These are phyloP conservation scores for Eruca vesicaria DNA, from an alignment of 441 rosid genomes.

Conservation along the genomic window DNA sequence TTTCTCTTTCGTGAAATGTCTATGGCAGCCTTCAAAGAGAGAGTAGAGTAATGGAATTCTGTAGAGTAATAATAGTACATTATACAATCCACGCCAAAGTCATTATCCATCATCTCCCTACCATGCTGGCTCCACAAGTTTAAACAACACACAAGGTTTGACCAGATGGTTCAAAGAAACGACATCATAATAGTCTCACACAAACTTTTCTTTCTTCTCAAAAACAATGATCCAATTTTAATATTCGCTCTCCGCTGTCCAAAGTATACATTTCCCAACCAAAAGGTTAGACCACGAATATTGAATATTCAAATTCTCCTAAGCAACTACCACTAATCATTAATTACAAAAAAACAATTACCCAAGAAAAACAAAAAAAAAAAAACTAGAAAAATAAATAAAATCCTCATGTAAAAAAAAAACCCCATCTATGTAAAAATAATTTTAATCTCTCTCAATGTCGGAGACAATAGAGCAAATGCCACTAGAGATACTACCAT, in stretches of 20 bases:
- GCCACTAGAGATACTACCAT: slow-evolving; percentile 73
- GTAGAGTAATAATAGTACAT: background rate
- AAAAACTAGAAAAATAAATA: background rate
- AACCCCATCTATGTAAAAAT: background rate
- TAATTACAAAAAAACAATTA: background rate
- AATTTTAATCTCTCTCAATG: slow-evolving; percentile 31
- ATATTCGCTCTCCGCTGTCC: slow-evolving; percentile 26
- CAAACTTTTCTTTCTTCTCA: background rate
- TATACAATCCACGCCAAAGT: background rate
- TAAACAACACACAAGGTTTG: slow-evolving; percentile 6
- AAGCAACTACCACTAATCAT: slow-evolving; percentile 7
- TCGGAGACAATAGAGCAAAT: slow-evolving; percentile 61
- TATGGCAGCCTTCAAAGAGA: background rate
- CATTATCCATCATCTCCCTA: background rate
- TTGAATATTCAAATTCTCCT: slow-evolving; percentile 39
- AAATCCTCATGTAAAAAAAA: background rate
- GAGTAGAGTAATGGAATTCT: background rate
- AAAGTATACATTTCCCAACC: slow-evolving; percentile 37
- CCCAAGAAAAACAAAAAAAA: slow-evolving; percentile 11
- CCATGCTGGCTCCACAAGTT: background rate
- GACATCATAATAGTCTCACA: background rate
- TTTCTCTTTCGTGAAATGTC: background rate
- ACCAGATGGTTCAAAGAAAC: slow-evolving; percentile 5
- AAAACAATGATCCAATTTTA: slow-evolving; percentile 4
- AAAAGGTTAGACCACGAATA: slow-evolving; percentile 37